A percentile compares a stretch with the other conserved stretches of the same genome.
phyloP scores from a whole-genome alignment of 176 grass and related monocot species.

The Oryza meyeriana region DNA sequence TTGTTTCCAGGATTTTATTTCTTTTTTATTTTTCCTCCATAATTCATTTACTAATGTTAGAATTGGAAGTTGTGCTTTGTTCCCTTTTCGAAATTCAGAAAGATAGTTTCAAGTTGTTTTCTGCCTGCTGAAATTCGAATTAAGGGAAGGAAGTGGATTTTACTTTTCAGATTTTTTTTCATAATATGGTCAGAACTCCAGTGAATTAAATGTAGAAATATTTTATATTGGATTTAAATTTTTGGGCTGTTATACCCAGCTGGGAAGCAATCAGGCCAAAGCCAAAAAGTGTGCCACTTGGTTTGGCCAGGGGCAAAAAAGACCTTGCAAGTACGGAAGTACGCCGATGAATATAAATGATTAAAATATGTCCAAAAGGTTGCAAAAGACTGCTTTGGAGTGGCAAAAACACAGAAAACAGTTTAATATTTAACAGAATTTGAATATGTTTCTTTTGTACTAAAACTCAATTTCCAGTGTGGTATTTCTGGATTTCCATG shows the following conservation, averaged over 20 bases:
- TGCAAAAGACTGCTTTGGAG: neutral
- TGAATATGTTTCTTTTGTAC: neutral
- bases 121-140: too few species aligned
- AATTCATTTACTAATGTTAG: neutral
- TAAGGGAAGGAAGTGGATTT: too few species aligned
- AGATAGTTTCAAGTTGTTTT: too few species aligned
- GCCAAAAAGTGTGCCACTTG: neutral
- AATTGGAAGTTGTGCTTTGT: neutral
- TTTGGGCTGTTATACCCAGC: too few species aligned
- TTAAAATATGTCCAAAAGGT: neutral
- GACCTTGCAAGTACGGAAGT: neutral
- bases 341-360: neutral
- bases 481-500: neutral
- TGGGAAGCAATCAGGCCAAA: neutral
- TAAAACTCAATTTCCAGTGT: neutral
- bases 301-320: neutral
- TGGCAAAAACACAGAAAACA: neutral
- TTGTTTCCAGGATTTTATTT: neutral
- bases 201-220: neutral
- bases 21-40: neutral
- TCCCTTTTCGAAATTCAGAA: neutral
- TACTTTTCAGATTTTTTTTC: too few species aligned
- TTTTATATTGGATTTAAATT: neutral
- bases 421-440: neutral
- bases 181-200: too few species aligned